Evolutionary conservation across 2,329 filamentous ascomycete genomes (phyloP).

Genomic region (Bipolaris sorokiniana): DNA sequence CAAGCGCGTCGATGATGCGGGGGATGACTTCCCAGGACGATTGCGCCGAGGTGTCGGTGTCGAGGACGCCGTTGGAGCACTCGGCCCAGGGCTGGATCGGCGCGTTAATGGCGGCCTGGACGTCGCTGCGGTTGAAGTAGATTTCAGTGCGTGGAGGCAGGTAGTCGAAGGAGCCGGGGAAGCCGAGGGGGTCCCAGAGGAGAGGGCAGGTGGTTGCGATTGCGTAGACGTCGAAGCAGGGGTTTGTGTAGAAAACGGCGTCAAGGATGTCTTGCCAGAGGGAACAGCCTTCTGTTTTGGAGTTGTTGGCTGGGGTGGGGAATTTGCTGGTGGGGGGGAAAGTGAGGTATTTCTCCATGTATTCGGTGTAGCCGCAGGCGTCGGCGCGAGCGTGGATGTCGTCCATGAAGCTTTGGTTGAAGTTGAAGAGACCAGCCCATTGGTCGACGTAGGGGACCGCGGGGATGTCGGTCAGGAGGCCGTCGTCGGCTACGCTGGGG

Average conservation of each 20-base stretch:
- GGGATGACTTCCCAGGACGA: conserved; percentile 67
- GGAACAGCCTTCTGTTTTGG: conserved; percentile 60
- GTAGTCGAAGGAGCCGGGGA: conserved; percentile 70
- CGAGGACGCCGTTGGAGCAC: conserved; percentile 59
- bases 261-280: conserved; percentile 63
- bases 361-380: conserved; percentile 68
- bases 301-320: conserved; percentile 57
- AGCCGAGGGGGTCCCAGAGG: conserved; percentile 71
- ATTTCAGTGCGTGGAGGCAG: conserved; percentile 65
- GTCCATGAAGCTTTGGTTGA: conserved; percentile 65
- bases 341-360: conserved; percentile 65
- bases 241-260: conserved; percentile 66
- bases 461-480: conserved; percentile 59
- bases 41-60: conserved; percentile 61
- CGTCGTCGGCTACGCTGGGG: conserved; percentile 64
- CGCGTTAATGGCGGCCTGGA: conserved; percentile 72
- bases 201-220: conserved; percentile 74
- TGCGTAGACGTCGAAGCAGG: conserved; percentile 80
- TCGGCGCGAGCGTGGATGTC: conserved; percentile 60
- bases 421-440: conserved; percentile 64
- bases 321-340: conserved; percentile 72
- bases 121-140: conserved; percentile 74
- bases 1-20: conserved; percentile 73
- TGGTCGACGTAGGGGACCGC: conserved; percentile 66
- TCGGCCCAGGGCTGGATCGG: conserved; percentile 63